Base-by-base conservation (phyloP, 1,284 basidiomycete species). In the Rhodotorula sp. region DNA sequence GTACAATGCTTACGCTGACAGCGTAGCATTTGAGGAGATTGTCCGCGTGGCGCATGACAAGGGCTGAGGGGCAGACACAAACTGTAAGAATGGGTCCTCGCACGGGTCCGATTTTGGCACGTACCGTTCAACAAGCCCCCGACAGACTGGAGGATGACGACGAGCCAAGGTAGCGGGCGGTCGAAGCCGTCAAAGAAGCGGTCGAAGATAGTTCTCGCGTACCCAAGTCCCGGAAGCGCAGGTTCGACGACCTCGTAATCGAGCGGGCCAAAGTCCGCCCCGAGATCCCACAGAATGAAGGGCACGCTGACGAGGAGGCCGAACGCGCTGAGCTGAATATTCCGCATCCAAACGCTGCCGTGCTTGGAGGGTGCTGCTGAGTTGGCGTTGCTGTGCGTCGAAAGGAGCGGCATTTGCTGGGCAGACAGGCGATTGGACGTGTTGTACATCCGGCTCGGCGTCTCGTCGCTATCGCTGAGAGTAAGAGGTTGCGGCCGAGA, bases 11-110 rank as follows among this genome's bases (percentile, higher is more conserved):
- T 58, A 81, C 73, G 63, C 78, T 79, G 18, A 80, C 79, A 1
- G 80, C 76, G 71, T 82, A 83, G 60, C 80, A 80, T 64, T 83
- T 83, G 56, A 80, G 74, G 34, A 83, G 78, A 69, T 81, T 83
- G 76, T 83, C 81, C 16, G 81, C 79, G 63, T 81, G 77, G 62
- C 80, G 77, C 65, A 81, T 80, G 43, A 74, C 70, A 26, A 78
- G 63, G 2, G 70, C 74, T 75, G 62, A 43, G 8, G 39, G 39
- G 12, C 34, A 4, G 39, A 16, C 3, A 58, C 7, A 10, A 18
- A 3, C 21, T 1, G 34, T 65, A 46, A 58, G 47, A 26, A 8
- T 29, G 7, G 3, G 16, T 7, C 2, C 34, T 1, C 4, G 31
- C 8, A 8, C 2, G 16, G 18, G 16, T 48, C 23, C 21, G 54